These are phyloP conservation scores for apple (Malus domestica) DNA, from an alignment of 306 rosid species.

Conservation along the genomic window ASM211411v1 NC_041799.1:17904001-17904500, in stretches of 20 bases:
- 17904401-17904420: conserved; percentile 77
- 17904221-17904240: conserved; percentile 1
- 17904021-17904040: conserved; percentile 76
- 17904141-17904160: conserved; percentile 94
- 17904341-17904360: not conserved
- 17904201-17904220: not conserved
- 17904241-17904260: conserved; percentile 9
- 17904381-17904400: conserved; percentile 80
- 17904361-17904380: conserved; percentile 31
- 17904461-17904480: conserved; percentile 70
- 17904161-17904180: conserved; percentile 82
- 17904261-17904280: not conserved
- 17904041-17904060: conserved; percentile 65
- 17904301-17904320: not conserved
- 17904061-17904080: conserved; percentile 78
- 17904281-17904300: conserved; percentile 4
- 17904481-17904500: conserved; percentile 76
- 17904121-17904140: conserved; percentile 63
- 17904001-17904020: not conserved
- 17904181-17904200: conserved; percentile 23
- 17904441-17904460: conserved; percentile 82
- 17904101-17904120: conserved; percentile 59
- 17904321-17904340: not conserved
- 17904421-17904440: conserved; percentile 76
- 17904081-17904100: conserved; percentile 95